phyloP scores from a whole-genome alignment of 192 early-diverging fungal species.

The Gaertneriomyces semiglobifer region DNA sequence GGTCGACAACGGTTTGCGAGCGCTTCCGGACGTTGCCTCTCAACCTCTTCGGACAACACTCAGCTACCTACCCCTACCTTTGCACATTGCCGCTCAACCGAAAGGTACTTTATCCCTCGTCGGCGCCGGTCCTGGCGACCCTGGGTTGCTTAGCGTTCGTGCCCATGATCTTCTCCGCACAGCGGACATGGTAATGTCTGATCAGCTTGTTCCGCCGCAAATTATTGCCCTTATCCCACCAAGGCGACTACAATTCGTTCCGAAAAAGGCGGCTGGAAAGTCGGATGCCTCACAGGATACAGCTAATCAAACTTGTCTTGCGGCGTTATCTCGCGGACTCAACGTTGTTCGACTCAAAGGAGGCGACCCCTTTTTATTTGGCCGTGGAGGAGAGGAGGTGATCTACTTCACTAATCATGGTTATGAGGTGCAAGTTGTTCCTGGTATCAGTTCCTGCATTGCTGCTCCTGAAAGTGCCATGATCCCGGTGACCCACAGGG shows the following conservation, averaged over 20 bases:
- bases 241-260: slow-evolving; percentile 51
- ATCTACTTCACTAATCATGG: slow-evolving; percentile 68
- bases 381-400: slow-evolving; percentile 88
- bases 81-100: slow-evolving; percentile 12
- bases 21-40: slow-evolving; percentile 12
- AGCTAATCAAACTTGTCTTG: slow-evolving; percentile 66
- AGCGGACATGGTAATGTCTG: slow-evolving; percentile 82
- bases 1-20: slow-evolving; percentile 19
- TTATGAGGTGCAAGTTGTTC: slow-evolving; percentile 61
- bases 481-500: slow-evolving; percentile 86
- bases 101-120: slow-evolving; percentile 51
- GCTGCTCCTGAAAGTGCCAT: slow-evolving; percentile 68
- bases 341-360: slow-evolving; percentile 82
- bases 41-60: slow-evolving; percentile 2
- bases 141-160: slow-evolving; percentile 65
- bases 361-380: slow-evolving; percentile 91
- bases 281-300: slow-evolving; percentile 74
- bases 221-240: slow-evolving; percentile 63
- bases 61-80: slow-evolving; percentile 15
- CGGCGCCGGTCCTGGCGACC: slow-evolving; percentile 84
- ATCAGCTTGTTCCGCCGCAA: slow-evolving; percentile 43
- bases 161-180: slow-evolving; percentile 41
- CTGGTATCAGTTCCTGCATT: slow-evolving; percentile 75
- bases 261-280: slow-evolving; percentile 64
- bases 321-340: slow-evolving; percentile 59